Conservation (phyloP, 169 alveolate genomes). For the Plasmodium fragile region DNA sequence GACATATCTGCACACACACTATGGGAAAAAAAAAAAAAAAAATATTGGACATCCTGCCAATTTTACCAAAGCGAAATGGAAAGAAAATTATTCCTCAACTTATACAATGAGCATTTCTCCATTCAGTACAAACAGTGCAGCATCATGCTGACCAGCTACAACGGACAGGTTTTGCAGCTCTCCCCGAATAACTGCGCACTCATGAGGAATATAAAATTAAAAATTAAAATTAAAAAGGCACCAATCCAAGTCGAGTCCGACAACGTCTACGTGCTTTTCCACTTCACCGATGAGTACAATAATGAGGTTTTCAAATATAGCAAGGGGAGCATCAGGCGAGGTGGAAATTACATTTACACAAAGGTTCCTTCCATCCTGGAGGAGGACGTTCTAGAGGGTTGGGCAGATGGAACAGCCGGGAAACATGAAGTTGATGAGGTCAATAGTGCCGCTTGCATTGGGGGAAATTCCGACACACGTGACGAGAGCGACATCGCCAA, state of each 20-base stretch:
- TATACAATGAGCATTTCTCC: not conserved
- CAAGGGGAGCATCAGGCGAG: constrained; percentile 42
- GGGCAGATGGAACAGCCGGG: not conserved
- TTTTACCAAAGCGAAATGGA: constrained; percentile 11
- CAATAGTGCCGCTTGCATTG: not conserved
- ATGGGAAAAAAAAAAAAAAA: not conserved
- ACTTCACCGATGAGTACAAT: constrained; percentile 10
- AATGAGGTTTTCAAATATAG: constrained; percentile 10
- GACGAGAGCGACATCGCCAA: not conserved
- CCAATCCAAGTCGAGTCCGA: constrained; percentile 22
- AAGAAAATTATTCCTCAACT: constrained; percentile 20
- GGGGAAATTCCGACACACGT: not conserved
- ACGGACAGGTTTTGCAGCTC: constrained; percentile 26
- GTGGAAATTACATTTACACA: constrained; percentile 27
- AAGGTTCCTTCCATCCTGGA: not conserved
- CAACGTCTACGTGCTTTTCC: constrained; percentile 16
- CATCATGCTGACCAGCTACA: constrained; percentile 11
- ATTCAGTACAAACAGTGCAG: not conserved
- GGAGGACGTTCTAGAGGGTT: not conserved
- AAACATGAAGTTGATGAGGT: not conserved
- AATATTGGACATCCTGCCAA: not conserved
- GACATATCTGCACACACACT: not conserved
- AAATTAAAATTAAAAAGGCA: constrained; percentile 40
- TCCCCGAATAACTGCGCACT: constrained; percentile 34
- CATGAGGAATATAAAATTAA: constrained; percentile 36